Evolutionary conservation across 1,284 basidiomycete genomes (phyloP), one percentile per base, ranked within the genome.

Genomic region (Cutaneotrichosporon sp.): DNA sequence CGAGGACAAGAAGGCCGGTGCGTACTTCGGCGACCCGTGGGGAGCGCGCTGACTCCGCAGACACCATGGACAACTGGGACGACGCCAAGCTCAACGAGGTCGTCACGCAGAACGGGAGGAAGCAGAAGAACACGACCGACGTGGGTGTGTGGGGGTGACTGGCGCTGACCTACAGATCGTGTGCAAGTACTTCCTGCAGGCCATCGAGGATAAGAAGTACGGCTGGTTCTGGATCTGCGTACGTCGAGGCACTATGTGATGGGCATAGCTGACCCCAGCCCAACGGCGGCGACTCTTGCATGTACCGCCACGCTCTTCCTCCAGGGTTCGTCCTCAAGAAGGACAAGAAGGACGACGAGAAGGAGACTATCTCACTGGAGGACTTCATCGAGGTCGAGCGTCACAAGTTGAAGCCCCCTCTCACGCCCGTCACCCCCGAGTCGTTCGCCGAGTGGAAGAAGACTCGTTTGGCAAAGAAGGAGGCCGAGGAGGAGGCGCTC

Each of bases 11-110:
- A 81, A 95, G 80, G 78, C 86, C 71, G 81, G 83, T 63, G 91
- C 91, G 91, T 66, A 61, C 86, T 24, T 24, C 13, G 45, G 0
- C 79, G 31, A 18, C 52, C 67, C 67, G 70, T 59, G 50, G 24
- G 16, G 36, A 16, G 20, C 31, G 34, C 9, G 42, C 52, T 60
- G 29, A 34, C 22, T 45, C 36, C 27, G 33, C 69, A 90, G 94
- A 97, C 79, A 97, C 94, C 10, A 99, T 99, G 95, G 95, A 97
- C 71, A 89, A 84, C 70, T 99, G 95, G 95, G 94, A 98, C 81
- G 91, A 98, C 69, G 94, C 88, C 69, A 98, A 95, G 80, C 82
- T 99, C 55, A 84, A 87, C 54, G 86, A 82, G 27, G 97, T 99
- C 62, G 91, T 99, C 10, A 73, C 88, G 16, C 91, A 90, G 57